Percentiles rank a stretch among this genome's conserved stretches.
These are phyloP conservation scores for Calonectria naviculata DNA, from an alignment of 2,329 filamentous ascomycete species.

Conservation along the genomic window DNA sequence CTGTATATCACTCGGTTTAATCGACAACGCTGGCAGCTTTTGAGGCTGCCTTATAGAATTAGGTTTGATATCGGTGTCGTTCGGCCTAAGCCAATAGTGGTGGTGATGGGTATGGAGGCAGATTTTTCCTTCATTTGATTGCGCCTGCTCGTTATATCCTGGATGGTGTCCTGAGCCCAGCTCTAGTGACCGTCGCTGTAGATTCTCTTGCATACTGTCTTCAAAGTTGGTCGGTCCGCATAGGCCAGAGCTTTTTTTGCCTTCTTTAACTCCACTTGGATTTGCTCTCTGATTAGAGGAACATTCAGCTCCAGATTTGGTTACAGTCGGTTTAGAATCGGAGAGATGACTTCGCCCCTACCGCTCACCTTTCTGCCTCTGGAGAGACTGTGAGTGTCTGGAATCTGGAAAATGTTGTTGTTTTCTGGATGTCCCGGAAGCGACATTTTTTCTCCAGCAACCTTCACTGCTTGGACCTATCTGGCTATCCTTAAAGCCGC, in stretches of 20 bases:
- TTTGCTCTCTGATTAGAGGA: slow-evolving; percentile 22
- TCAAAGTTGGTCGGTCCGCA: slow-evolving; percentile 20
- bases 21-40: slow-evolving; percentile 12
- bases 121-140: slow-evolving; percentile 41
- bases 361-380: slow-evolving; percentile 3
- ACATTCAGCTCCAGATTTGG: slow-evolving; percentile 8
- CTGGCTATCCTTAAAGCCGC: background rate
- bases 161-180: slow-evolving; percentile 36
- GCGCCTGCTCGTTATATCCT: slow-evolving; percentile 34
- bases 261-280: slow-evolving; percentile 27
- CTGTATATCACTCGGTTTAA: slow-evolving; percentile 36
- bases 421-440: background rate
- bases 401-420: background rate
- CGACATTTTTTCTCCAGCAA: background rate
- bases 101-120: slow-evolving; percentile 71
- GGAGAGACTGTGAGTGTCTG: slow-evolving; percentile 7
- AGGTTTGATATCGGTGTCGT: slow-evolving; percentile 30
- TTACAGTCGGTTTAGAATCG: slow-evolving; percentile 13
- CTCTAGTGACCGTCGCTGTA: slow-evolving; percentile 18
- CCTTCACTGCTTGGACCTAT: background rate
- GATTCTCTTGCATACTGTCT: slow-evolving; percentile 12
- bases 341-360: slow-evolving; percentile 10
- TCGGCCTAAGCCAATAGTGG: slow-evolving; percentile 67
- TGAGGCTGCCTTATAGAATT: background rate
- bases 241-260: slow-evolving; percentile 14